Base-by-base conservation (phyloP, 257 asterid species). In the Anisodus tanguticus region DNA sequence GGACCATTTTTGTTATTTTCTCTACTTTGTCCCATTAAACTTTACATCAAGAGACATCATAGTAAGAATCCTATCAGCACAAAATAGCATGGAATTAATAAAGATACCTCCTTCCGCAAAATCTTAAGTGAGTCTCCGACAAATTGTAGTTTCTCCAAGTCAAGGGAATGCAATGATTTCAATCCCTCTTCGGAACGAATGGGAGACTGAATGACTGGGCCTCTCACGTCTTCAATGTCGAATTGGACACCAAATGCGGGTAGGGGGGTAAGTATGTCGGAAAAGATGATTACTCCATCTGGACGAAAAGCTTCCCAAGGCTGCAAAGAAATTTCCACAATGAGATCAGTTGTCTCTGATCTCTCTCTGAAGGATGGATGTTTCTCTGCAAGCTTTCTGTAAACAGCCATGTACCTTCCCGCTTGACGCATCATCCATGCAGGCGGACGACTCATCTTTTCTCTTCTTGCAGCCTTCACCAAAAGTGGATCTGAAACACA, bases 361-460 rank as follows among this genome's bases (percentile, higher is more conserved):
- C 99, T 95, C 93, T 95, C 93, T 90, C 99, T 88, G 97, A 97
- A 97, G 90, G 98, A 93, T 45, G 98, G 98, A 86, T 97, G 80
- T 92, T 93, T 97, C 97, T 94, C 91, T 43, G 99, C 95, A 87
- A 95, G 99, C 93, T 95, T 95, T 90, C 93, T 86, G 89, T 95
- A 97, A 84, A 90, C 91, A 85, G 98, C 96, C 99, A 97, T 93
- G 63, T 97, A 97, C 92, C 98, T 93, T 91, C 97, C 98, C 59
- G 98, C 98, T 92, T 95, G 98, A 84, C 94, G 98, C 99, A 97
- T 95, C 99, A 97, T 97, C 98, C 98, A 97, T 64, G 99, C 99
- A 76, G 98, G 98, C 74, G 96, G 98, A 63, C 98, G 94, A 84
- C 86, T 90, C 84, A 97, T 98, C 12, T 84, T 86, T 19, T 93